These are phyloP conservation scores for Gynochthodes officinalis DNA, from an alignment of 257 asterid species.

Conservation along the genomic window DNA sequence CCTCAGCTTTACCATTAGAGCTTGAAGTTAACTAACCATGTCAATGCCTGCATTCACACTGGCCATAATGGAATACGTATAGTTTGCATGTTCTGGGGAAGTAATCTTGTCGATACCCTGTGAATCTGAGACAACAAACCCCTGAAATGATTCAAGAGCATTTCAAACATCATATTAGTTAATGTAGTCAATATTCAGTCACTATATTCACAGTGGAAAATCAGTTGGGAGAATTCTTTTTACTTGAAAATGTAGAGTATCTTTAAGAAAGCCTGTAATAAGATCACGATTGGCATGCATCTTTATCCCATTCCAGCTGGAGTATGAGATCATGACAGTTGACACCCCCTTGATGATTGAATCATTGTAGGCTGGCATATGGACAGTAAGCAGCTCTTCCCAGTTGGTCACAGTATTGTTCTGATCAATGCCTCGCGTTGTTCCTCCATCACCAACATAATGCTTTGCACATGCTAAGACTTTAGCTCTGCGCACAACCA, in stretches of 20 bases:
- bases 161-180: background rate
- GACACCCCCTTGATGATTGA: conserved; percentile 65
- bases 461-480: conserved; percentile 67
- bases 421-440: conserved; percentile 58
- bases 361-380: conserved; percentile 58
- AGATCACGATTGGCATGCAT: conserved; percentile 69
- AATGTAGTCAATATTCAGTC: background rate
- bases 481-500: conserved; percentile 26
- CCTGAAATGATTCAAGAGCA: conserved; percentile 23
- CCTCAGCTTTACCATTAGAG: background rate
- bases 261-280: conserved; percentile 61
- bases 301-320: conserved; percentile 70
- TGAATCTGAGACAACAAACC: conserved; percentile 46
- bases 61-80: conserved; percentile 38
- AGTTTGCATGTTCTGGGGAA: conserved; percentile 37
- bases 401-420: conserved; percentile 45
- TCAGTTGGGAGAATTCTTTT: background rate
- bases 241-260: conserved; percentile 53
- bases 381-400: conserved; percentile 47
- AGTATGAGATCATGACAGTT: conserved; percentile 64
- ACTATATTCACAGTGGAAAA: background rate
- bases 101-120: conserved; percentile 39
- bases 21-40: conserved; percentile 28
- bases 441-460: conserved; percentile 78
- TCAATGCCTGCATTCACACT: conserved; percentile 45